phyloP scores from a whole-genome alignment of 805 yeast species.

The Saccharomycopsis malanga region DNA sequence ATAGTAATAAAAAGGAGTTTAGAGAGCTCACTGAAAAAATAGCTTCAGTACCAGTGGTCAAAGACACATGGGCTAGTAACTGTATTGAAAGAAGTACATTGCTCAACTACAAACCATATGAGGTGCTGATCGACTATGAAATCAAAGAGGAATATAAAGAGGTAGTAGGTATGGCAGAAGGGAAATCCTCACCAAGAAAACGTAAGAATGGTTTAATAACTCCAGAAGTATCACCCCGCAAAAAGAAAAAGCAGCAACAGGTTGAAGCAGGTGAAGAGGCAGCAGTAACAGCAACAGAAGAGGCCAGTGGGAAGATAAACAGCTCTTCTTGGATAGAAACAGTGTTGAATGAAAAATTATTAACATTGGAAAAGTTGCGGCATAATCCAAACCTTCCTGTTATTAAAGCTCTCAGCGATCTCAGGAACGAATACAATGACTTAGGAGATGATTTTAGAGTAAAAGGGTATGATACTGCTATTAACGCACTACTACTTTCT shows the following conservation, averaged over 20 bases:
- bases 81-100: constrained; percentile 9
- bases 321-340: neutral
- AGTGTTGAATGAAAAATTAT: constrained; percentile 12
- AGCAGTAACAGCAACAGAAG: neutral
- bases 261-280: neutral
- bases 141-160: constrained; percentile 2
- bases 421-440: constrained; percentile 24
- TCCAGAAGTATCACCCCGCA: neutral
- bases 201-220: neutral
- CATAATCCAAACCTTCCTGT: constrained; percentile 18
- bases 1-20: neutral
- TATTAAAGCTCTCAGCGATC: constrained; percentile 9
- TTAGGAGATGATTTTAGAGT: constrained; percentile 34
- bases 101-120: constrained; percentile 3
- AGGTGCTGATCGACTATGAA: neutral
- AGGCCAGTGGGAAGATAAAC: neutral
- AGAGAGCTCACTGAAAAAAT: constrained; percentile 5
- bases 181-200: neutral
- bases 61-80: constrained; percentile 14
- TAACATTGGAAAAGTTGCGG: neutral
- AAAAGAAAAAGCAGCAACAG: neutral
- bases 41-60: constrained; percentile 5
- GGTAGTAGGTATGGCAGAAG: neutral
- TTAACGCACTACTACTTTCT: constrained; percentile 31
- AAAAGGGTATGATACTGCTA: constrained; percentile 39